Evolutionary conservation across 257 asterid genomes (phyloP).

Genomic region (Apocynum venetum): DNA sequence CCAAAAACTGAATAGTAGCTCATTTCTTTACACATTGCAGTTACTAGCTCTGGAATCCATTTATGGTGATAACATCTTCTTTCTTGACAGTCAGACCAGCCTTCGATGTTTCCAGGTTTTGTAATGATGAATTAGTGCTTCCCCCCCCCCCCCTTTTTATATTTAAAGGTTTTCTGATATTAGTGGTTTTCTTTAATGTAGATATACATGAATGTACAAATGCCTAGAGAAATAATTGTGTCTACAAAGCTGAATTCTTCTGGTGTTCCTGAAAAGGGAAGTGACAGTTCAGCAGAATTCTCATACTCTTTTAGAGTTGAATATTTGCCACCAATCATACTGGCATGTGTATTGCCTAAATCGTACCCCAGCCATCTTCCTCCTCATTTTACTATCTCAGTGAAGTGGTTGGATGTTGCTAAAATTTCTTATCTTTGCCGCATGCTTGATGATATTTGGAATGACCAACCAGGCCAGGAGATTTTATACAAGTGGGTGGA

Average conservation of each 20-base stretch:
- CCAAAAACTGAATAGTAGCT: neutral
- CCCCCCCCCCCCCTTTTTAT: neutral
- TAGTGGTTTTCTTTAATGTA: conserved; percentile 24
- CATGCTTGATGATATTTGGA: conserved; percentile 77
- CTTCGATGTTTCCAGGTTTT: conserved; percentile 68
- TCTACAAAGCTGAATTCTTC: conserved; percentile 53
- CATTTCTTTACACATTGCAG: conserved; percentile 39
- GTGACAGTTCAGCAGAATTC: conserved; percentile 44
- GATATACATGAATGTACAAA: conserved; percentile 67
- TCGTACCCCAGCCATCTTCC: conserved; percentile 70
- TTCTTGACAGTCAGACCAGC: conserved; percentile 55
- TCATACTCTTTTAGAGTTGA: conserved; percentile 66
- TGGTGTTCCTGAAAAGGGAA: conserved; percentile 23
- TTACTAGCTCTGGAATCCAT: conserved; percentile 79
- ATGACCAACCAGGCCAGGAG: conserved; percentile 70
- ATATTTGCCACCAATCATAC: conserved; percentile 70
- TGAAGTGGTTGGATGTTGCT: conserved; percentile 57
- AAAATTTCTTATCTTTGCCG: conserved; percentile 59
- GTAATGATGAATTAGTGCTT: neutral
- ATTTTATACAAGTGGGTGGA: conserved; percentile 87
- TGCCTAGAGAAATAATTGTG: conserved; percentile 48
- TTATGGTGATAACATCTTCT: conserved; percentile 57
- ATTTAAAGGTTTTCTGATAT: conserved; percentile 10
- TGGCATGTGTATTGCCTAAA: conserved; percentile 78
- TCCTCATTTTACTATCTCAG: conserved; percentile 66